Base-by-base conservation (phyloP, 2,329 filamentous ascomycete species). In the Xylaria sp. region DNA sequence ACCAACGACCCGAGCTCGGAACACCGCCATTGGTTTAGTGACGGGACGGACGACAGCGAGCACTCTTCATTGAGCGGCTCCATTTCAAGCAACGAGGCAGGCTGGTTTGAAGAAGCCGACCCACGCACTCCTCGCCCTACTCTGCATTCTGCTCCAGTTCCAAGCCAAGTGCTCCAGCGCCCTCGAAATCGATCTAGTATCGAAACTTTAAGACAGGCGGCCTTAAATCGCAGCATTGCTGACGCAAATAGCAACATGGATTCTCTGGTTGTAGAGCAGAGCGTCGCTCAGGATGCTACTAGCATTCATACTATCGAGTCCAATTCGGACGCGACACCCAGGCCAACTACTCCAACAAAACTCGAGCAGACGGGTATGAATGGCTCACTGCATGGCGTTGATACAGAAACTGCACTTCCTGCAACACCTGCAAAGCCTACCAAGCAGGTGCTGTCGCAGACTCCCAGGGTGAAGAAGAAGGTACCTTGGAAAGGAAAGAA, bases 1-100 rank as follows among this genome's bases (percentile, higher is more conserved):
- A 87, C 90, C n/a, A 87, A 88, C 71, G 88, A 91, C 73, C 86
- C 86, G 72, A 86, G 89, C 73, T 88, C 87, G 37, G 92, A 96
- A 78, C 88, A 89, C 72, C 89, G 88, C 69, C 91, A 93, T 80
- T 97, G 93, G 93, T 86, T 94, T 73, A 97, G 93, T 78, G 93
- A 97, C 86, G 87, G 90, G 70, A 87, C 88, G 27, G 88, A 88
- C 77, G 88, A 88, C 75, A 93, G 91, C 78, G 92, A 93, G 84
- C 87, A 88, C 83, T 92, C 90, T 86, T 92, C 90, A 84, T 75
- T 91, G 88, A 91, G 88, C 84, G 85, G 87, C 86, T 90, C 89
- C 74, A 81, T 86, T 78, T 84, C 83, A 70, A 85, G 82, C 70
- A 81, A 85, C 73, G 80, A 82, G 54, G 79, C 79, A 62, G 78